phyloP scores from a whole-genome alignment of 2,329 filamentous ascomycete genomes.

The Penicillium digitatum region DNA sequence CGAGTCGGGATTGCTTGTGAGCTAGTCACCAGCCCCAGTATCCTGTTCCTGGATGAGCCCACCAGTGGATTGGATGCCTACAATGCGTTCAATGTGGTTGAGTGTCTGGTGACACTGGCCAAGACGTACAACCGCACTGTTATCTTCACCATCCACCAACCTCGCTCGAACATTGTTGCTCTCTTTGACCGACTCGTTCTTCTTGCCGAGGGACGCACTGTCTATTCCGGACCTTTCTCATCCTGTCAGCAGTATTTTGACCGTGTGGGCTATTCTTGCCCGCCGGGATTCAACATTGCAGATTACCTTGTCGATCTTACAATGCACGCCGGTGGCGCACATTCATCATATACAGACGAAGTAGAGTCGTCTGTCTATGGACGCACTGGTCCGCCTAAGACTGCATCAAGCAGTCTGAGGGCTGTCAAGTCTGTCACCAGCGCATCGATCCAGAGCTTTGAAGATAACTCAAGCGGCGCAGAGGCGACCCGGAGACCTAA shows the following conservation, averaged over 20 bases:
- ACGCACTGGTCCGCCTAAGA: conserved; percentile 58
- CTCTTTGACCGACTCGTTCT: conserved; percentile 93
- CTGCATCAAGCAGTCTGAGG: conserved; percentile 78
- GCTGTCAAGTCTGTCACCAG: conserved; percentile 90
- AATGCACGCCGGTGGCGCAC: conserved; percentile 76
- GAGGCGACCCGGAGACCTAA: conserved; percentile 63
- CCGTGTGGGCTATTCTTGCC: conserved; percentile 83
- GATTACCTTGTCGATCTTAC: conserved; percentile 96
- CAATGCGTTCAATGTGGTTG: conserved; percentile 97
- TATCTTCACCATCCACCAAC: conserved; percentile 97
- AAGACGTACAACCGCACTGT: conserved; percentile 97
- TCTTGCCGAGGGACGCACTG: conserved; percentile 79
- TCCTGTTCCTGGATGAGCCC: conserved; percentile 93
- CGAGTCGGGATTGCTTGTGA: conserved; percentile 97
- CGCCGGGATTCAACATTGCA: conserved; percentile 96
- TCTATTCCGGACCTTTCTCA: conserved; percentile 87
- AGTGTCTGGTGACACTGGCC: conserved; percentile 88
- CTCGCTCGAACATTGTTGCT: conserved; percentile 95
- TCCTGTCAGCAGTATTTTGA: conserved; percentile 93
- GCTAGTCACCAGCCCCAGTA: conserved; percentile 92
- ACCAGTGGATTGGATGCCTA: conserved; percentile 94
- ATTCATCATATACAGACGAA: conserved; percentile 53
- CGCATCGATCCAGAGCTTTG: conserved; percentile 69
- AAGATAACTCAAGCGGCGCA: conserved; percentile 59
- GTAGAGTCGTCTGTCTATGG: conserved; percentile 52